Evolutionary conservation across 345 rosid genomes (phyloP), one percentile per base, ranked within the genome.

Genomic region (Acer yangbiense): DNA sequence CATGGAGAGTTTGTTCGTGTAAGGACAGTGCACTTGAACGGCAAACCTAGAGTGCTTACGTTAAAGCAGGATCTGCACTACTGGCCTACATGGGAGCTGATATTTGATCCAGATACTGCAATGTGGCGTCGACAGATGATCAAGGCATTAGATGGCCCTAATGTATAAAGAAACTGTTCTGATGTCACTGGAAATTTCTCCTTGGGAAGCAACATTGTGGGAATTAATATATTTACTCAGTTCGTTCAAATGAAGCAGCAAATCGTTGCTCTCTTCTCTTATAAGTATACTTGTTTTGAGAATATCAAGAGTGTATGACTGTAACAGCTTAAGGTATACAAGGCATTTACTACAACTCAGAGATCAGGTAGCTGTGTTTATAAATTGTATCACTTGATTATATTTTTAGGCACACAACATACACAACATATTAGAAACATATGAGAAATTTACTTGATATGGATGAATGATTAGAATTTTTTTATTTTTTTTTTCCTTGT

Each of bases 31-130:
- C 96, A 91, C 87, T 88, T 96, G 29, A 89, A 90, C 72, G 98
- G 97, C 76, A 92, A 92, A 88, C 99, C 99, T 55, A 87, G 95
- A 70, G 97, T 96, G 21, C 69, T 92, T 68, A 91, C 98, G 13
- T 77, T 96, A 78, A 96, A 96, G 88, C 98, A 96, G 80, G 99
- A 94, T 87, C 86, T 96, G 65, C 98, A 94, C 81, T 96, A 96
- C 74, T 96, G 97, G 99, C 97, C 97, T 20, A 91, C 97, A 14
- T 94, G 98, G 98, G 95, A 91, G 85, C 83, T 92, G 80, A 88
- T 89, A 76, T 96, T 94, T 72, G 93, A 96, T 72, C 93, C 98
- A 6, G 88, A 83, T 70, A 82, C 86, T 27, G 93, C 95, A 74
- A 81, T 87, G 69, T 96, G 99, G 99, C 87, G 84, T 21, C 89